These are phyloP conservation scores for Omphalea diandra DNA, from an alignment of 441 rosid genomes.

Conservation along the genomic window DNA sequence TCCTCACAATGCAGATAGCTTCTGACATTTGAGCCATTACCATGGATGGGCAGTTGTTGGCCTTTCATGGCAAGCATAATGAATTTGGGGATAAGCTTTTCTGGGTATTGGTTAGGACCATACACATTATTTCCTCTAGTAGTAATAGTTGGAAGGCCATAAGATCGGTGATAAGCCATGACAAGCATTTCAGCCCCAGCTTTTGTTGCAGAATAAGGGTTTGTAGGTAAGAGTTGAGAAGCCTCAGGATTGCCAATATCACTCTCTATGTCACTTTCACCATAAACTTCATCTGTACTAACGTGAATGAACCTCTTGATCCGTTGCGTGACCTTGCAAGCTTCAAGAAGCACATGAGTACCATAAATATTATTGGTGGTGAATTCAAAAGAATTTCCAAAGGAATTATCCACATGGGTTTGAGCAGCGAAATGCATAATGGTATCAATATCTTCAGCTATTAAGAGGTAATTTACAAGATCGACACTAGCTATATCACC, in stretches of 20 bases:
- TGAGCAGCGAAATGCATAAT: slow-evolving; percentile 72
- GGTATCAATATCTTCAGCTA: slow-evolving; percentile 55
- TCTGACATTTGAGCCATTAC: slow-evolving; percentile 63
- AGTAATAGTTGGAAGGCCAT: slow-evolving; percentile 54
- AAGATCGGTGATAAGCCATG: slow-evolving; percentile 61
- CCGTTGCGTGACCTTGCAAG: slow-evolving; percentile 55
- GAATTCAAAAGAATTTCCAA: slow-evolving; percentile 63
- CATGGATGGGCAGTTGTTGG: slow-evolving; percentile 53
- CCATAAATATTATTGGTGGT: slow-evolving; percentile 65
- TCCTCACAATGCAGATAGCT: slow-evolving; percentile 61
- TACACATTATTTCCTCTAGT: slow-evolving; percentile 64
- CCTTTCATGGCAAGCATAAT: slow-evolving; percentile 58
- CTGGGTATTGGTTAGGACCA: slow-evolving; percentile 64
- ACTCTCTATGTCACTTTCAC: slow-evolving; percentile 57
- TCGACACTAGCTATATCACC: slow-evolving; percentile 62
- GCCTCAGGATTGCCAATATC: slow-evolving; percentile 61
- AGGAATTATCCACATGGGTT: slow-evolving; percentile 66
- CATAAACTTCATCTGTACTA: slow-evolving; percentile 67
- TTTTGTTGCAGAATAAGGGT: slow-evolving; percentile 64
- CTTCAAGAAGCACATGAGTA: slow-evolving; percentile 67
- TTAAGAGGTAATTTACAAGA: slow-evolving; percentile 50
- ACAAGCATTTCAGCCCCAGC: slow-evolving; percentile 71
- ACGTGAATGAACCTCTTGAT: slow-evolving; percentile 68
- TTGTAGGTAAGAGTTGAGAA: slow-evolving; percentile 59
- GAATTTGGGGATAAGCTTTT: slow-evolving; percentile 62